A percentile compares a stretch with the other conserved stretches of the same genome.
These are phyloP conservation scores for Neohortaea acidophila DNA, from an alignment of 495 filamentous ascomycete species.

Conservation along the genomic window DNA sequence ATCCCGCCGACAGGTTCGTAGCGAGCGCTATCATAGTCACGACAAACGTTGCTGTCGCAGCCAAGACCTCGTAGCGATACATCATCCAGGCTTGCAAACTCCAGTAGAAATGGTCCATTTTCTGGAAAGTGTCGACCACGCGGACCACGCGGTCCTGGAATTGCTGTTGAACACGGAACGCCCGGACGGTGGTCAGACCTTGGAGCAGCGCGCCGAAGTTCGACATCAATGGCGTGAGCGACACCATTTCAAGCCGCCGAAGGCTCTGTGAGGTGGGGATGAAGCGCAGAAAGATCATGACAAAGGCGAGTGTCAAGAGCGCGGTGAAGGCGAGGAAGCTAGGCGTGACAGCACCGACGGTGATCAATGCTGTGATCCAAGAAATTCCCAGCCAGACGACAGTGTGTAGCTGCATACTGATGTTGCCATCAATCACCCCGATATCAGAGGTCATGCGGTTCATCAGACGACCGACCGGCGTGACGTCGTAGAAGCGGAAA, in stretches of 20 bases:
- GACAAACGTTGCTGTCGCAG: slow-evolving; percentile 52
- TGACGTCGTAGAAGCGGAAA: slow-evolving; percentile 78
- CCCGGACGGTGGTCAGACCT: slow-evolving; percentile 64
- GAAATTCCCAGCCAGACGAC: slow-evolving; percentile 49
- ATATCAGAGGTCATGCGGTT: slow-evolving; percentile 78
- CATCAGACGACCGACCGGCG: slow-evolving; percentile 70
- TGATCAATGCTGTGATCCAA: slow-evolving; percentile 54
- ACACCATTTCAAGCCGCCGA: slow-evolving; percentile 69
- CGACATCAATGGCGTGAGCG: slow-evolving; percentile 63
- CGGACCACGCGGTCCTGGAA: slow-evolving; percentile 63
- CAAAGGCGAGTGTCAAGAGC: slow-evolving; percentile 44
- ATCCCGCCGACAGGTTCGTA: slow-evolving; percentile 50
- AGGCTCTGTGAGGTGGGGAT: slow-evolving; percentile 71
- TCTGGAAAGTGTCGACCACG: slow-evolving; percentile 69
- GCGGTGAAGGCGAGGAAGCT: slow-evolving; percentile 56
- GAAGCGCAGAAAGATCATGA: slow-evolving; percentile 54
- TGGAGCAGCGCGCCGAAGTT: slow-evolving; percentile 72
- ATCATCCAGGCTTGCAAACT: slow-evolving; percentile 66
- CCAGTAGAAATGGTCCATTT: slow-evolving; percentile 91
- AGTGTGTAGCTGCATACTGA: slow-evolving; percentile 49
- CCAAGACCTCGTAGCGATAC: slow-evolving; percentile 59
- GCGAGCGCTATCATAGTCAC: slow-evolving; percentile 56
- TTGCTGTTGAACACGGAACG: slow-evolving; percentile 54
- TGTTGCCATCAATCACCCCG: slow-evolving; percentile 64
- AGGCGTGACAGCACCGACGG: slow-evolving; percentile 63